phyloP scores from a whole-genome alignment of 345 rosid species.

The Excoecaria cochinchinensis region DNA sequence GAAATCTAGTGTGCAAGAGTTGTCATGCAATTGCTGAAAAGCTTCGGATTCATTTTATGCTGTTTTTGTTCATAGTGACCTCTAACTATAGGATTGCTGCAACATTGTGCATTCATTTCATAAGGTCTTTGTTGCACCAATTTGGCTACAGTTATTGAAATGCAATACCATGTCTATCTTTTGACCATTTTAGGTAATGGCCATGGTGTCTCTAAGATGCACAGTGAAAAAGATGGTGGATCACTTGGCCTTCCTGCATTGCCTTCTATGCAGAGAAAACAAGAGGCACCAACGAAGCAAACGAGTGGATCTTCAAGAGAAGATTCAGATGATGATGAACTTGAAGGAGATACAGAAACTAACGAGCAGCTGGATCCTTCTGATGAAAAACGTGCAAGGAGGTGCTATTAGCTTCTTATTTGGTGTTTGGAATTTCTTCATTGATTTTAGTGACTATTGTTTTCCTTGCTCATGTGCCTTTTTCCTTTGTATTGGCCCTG shows the following conservation, averaged over 20 bases:
- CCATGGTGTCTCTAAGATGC: constrained; percentile 29
- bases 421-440: neutral
- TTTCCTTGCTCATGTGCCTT: neutral
- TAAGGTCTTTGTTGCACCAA: constrained; percentile 3
- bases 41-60: neutral
- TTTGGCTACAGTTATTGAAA: constrained; percentile 2
- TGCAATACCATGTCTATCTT: constrained; percentile 17
- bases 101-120: neutral
- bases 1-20: neutral
- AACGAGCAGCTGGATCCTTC: constrained; percentile 54
- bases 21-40: neutral
- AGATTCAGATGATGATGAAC: constrained; percentile 88
- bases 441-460: constrained; percentile 1
- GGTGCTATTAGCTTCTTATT: constrained; percentile 38
- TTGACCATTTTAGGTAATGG: constrained; percentile 39
- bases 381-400: constrained; percentile 67
- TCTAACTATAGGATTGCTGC: neutral
- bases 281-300: constrained; percentile 55
- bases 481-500: neutral
- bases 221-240: constrained; percentile 40
- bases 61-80: neutral
- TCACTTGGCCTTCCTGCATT: constrained; percentile 33
- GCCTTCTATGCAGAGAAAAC: constrained; percentile 39
- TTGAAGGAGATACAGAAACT: constrained; percentile 83
- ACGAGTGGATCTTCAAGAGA: constrained; percentile 93